Base-by-base conservation (phyloP, 2,329 filamentous ascomycete genomes). In the Epichloe baconii region DNA sequence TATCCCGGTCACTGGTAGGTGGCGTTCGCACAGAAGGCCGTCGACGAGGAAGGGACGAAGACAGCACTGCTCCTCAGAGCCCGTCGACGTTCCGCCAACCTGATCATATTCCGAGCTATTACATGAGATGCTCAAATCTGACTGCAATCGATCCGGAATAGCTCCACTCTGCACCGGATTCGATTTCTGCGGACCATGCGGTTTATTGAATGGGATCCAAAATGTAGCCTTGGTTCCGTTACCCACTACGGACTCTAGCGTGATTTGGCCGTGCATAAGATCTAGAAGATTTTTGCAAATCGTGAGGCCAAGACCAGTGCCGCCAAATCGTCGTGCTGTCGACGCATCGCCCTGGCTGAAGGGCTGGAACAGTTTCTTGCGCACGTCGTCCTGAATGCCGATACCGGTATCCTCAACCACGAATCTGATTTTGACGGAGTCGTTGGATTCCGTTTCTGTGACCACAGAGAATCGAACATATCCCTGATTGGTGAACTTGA, bases 291-390 rank as follows among this genome's bases (percentile, higher is more conserved):
- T 88, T 65, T 90, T 90, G 68, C 81, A 86, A 57, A 91, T 91
- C 2, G 85, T 88, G 54, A 91, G 66, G 0, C 87, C 87, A 0
- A 91, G 68, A 1, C 86, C 86, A 1, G 86, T 90, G 1, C 86
- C 86, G 40, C 85, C 85, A 63, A 88, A 90, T n/a, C 81, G 76
- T 49, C 86, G 74, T 17, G 86, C 85, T 0, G 86, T 90, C 3
- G 85, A 89, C 1, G 85, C 80, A 61, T 91, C 87, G 4, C 86
- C 86, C 64, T 93, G 87, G 54, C 82, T 86, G 64, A 91, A 93
- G 0, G 87, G 86, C 56, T 84, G 82, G 67, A 91, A 93, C 1
- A 91, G 71, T 38, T 77, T 77, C 59, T 81, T 82, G 17, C 80
- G 76, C 5, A 89, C 84, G 51, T 87, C 83, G 46, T 89, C 83